Conservation (phyloP, 352 stramenopile genomes). For the Phytophthora agathidicida region DNA sequence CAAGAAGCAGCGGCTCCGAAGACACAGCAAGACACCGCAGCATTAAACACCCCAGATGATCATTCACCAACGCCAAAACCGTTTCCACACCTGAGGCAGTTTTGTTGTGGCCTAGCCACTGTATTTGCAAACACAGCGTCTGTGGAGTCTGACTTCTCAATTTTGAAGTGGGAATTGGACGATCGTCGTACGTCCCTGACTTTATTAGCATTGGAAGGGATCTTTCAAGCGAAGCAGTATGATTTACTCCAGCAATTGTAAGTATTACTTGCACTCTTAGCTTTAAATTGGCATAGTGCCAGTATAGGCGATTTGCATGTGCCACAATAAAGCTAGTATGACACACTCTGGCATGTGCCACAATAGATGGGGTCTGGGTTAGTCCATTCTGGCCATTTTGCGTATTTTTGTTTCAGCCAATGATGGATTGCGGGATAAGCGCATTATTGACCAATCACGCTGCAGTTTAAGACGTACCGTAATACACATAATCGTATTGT, state of each 20-base stretch:
- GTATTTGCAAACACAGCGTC: slow-evolving; percentile 4
- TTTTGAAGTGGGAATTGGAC: slow-evolving; percentile 8
- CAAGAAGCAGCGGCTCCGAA: background rate
- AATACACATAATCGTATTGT: background rate
- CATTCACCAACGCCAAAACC: background rate
- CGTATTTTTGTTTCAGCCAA: slow-evolving; percentile 16
- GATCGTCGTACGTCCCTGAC: background rate
- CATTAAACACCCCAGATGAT: too few relatives aligned
- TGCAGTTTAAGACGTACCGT: background rate
- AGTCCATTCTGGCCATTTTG: too few relatives aligned
- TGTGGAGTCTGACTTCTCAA: slow-evolving; percentile 5
- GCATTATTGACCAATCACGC: slow-evolving; percentile 15
- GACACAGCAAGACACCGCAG: too few relatives aligned
- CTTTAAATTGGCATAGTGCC: too few relatives aligned
- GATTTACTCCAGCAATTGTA: background rate
- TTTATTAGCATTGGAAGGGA: background rate
- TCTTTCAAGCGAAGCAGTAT: slow-evolving; percentile 16
- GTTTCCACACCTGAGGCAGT: slow-evolving; percentile 1
- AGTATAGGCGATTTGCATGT: too few relatives aligned
- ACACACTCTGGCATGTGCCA: too few relatives aligned
- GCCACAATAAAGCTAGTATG: too few relatives aligned
- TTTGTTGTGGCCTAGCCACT: slow-evolving; percentile 5
- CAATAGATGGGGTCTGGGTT: too few relatives aligned
- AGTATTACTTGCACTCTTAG: too few relatives aligned
- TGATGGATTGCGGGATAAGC: slow-evolving; percentile 5